Conservation (phyloP, 257 asterid genomes). For the Ligustrum vulgare region DNA sequence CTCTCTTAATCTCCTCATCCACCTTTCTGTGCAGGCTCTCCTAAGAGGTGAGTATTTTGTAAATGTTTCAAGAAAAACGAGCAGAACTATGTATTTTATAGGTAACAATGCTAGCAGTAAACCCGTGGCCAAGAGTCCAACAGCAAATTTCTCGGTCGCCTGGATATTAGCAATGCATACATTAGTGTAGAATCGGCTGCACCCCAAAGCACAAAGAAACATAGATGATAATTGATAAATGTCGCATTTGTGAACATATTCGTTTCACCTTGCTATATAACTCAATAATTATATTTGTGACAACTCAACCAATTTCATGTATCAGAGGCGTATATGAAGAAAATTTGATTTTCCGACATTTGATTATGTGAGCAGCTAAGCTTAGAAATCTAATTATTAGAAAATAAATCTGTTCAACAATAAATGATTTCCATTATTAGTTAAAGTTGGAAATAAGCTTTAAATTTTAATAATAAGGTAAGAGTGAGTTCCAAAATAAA, state of each 20-base stretch:
- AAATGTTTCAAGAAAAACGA: conserved; percentile 62
- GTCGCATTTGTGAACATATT: not conserved
- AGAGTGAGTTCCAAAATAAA: not conserved
- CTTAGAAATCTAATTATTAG: not conserved
- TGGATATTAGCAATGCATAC: conserved; percentile 29
- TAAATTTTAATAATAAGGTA: not conserved
- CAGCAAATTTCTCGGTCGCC: conserved; percentile 80
- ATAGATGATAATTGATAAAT: not conserved
- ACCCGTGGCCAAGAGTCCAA: conserved; percentile 50
- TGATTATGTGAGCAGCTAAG: not conserved
- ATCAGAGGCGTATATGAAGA: not conserved
- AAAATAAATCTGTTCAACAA: no score
- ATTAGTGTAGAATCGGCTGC: not conserved
- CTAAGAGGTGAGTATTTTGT: conserved; percentile 72
- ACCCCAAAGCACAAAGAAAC: not conserved
- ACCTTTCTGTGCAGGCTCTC: conserved; percentile 73
- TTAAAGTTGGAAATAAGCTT: not conserved
- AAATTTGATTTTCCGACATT: no score
- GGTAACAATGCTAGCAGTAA: conserved; percentile 63
- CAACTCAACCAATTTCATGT: not conserved
- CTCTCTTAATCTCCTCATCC: conserved; percentile 77
- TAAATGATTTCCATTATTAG: not conserved
- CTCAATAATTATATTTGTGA: not conserved
- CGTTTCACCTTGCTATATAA: not conserved
- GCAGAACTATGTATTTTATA: conserved; percentile 40